These are phyloP conservation scores for Entomortierella lignicola DNA, from an alignment of 192 early-diverging fungal genomes.

Conservation along the genomic window DNA sequence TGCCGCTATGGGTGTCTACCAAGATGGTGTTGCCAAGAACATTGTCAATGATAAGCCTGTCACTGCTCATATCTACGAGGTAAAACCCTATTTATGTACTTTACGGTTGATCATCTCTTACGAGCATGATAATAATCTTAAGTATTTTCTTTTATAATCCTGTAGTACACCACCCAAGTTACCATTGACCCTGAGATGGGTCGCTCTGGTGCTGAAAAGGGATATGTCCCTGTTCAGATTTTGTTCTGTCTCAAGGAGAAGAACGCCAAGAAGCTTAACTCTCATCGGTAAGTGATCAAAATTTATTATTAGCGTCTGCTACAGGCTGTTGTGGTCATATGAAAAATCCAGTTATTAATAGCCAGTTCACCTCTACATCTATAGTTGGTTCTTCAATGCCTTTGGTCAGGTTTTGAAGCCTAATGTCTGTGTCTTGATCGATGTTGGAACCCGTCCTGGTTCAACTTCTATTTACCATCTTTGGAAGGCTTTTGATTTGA, in stretches of 20 bases:
- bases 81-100: conserved; percentile 7
- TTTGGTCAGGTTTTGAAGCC: conserved; percentile 69
- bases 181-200: conserved; percentile 80
- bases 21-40: conserved; percentile 80
- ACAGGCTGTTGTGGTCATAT: conserved; percentile 2
- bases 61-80: conserved; percentile 75
- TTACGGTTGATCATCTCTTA: background rate
- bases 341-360: background rate
- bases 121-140: background rate
- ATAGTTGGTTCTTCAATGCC: conserved; percentile 77
- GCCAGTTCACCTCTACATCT: background rate
- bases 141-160: background rate
- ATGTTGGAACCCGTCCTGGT: conserved; percentile 74
- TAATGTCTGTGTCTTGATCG: conserved; percentile 70
- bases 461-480: conserved; percentile 73
- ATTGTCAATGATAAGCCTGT: conserved; percentile 72
- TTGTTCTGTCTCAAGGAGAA: conserved; percentile 94
- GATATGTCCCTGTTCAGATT: conserved; percentile 79
- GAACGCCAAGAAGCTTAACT: conserved; percentile 93
- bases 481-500: conserved; percentile 72
- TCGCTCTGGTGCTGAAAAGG: conserved; percentile 71
- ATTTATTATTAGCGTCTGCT: conserved; percentile 6
- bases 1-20: conserved; percentile 85
- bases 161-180: conserved; percentile 82
- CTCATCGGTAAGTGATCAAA: conserved; percentile 71